Evolutionary conservation across 805 yeast species (phyloP).

Genomic region (Saccharomycopsis synnaedendra): DNA sequence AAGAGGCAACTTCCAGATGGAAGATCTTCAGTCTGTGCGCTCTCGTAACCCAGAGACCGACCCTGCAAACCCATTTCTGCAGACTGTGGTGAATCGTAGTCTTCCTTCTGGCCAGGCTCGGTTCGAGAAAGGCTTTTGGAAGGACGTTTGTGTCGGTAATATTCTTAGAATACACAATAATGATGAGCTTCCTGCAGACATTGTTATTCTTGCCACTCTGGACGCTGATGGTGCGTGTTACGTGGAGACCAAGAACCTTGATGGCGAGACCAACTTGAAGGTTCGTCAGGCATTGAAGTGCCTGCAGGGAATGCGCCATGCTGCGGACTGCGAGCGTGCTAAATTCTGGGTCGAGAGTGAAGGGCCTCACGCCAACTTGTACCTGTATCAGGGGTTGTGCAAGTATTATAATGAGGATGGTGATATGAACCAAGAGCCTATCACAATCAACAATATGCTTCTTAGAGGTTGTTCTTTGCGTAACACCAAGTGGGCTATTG

Average conservation of each 20-base stretch:
- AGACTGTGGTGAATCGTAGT: conserved; percentile 20
- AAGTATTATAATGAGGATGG: conserved; percentile 34
- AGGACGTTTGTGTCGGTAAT: conserved; percentile 59
- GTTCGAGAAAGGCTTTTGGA: conserved; percentile 24
- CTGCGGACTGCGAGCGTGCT: conserved; percentile 37
- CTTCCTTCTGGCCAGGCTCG: conserved; percentile 31
- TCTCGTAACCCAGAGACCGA: conserved; percentile 19
- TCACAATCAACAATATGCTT: conserved; percentile 46
- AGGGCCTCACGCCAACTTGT: conserved; percentile 73
- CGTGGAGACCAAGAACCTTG: conserved; percentile 72
- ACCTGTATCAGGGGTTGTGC: conserved; percentile 65
- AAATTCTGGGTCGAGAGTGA: conserved; percentile 69
- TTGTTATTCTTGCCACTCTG: conserved; percentile 51
- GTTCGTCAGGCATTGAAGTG: conserved; percentile 64
- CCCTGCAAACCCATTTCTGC: conserved; percentile 19
- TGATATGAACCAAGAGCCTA: conserved; percentile 43
- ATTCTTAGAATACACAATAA: conserved; percentile 56
- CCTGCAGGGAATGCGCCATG: conserved; percentile 36
- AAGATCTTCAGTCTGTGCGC: conserved; percentile 16
- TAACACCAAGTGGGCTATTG: conserved; percentile 77
- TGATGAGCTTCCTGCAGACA: conserved; percentile 75
- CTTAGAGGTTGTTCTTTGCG: conserved; percentile 70
- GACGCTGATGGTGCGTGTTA: conserved; percentile 62
- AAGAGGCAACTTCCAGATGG: conserved; percentile 20
- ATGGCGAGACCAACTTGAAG: conserved; percentile 72